These are phyloP conservation scores for Tylopilus cervinicoccineus DNA, from an alignment of 768 basidiomycete species.

Conservation along the genomic window DNA sequence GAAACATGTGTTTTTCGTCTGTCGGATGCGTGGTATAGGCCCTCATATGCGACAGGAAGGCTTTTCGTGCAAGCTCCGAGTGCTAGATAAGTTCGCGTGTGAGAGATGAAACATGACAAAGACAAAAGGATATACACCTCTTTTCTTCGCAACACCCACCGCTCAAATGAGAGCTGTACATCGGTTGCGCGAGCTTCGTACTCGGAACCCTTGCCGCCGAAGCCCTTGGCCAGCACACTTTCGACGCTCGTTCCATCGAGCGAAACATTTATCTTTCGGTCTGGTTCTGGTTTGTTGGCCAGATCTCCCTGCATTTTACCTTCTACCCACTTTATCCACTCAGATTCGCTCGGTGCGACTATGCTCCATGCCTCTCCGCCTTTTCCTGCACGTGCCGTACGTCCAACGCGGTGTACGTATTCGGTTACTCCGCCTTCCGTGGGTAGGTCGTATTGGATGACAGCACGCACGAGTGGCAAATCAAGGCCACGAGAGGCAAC, in stretches of 20 bases:
- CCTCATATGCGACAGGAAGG: slow-evolving; percentile 88
- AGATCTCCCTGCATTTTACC: slow-evolving; percentile 65
- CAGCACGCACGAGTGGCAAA: slow-evolving; percentile 88
- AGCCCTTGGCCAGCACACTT: slow-evolving; percentile 70
- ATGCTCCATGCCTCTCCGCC: slow-evolving; percentile 97
- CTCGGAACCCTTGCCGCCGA: slow-evolving; percentile 78
- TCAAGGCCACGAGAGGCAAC: slow-evolving; percentile 99
- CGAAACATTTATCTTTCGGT: slow-evolving; percentile 38
- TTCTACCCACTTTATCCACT: slow-evolving; percentile 91
- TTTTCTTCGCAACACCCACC: slow-evolving; percentile 78
- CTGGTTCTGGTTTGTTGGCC: slow-evolving; percentile 22
- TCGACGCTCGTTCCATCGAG: slow-evolving; percentile 66
- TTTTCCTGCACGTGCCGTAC: slow-evolving; percentile 94
- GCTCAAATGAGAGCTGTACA: slow-evolving; percentile 91
- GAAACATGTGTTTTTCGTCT: slow-evolving; percentile 95
- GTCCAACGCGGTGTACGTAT: slow-evolving; percentile 94
- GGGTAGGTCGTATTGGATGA: slow-evolving; percentile 95
- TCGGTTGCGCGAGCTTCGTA: slow-evolving; percentile 91
- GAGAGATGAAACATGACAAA: not conserved
- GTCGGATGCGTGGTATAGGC: slow-evolving; percentile 97
- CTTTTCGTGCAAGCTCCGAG: slow-evolving; percentile 69
- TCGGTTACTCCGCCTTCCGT: slow-evolving; percentile 96
- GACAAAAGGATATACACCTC: slow-evolving; percentile 46
- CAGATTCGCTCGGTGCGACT: slow-evolving; percentile 78
- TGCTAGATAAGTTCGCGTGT: slow-evolving; percentile 50